These are phyloP conservation scores for Chlorophyllum brunneum DNA, from an alignment of 768 basidiomycete species.

Conservation along the genomic window DNA sequence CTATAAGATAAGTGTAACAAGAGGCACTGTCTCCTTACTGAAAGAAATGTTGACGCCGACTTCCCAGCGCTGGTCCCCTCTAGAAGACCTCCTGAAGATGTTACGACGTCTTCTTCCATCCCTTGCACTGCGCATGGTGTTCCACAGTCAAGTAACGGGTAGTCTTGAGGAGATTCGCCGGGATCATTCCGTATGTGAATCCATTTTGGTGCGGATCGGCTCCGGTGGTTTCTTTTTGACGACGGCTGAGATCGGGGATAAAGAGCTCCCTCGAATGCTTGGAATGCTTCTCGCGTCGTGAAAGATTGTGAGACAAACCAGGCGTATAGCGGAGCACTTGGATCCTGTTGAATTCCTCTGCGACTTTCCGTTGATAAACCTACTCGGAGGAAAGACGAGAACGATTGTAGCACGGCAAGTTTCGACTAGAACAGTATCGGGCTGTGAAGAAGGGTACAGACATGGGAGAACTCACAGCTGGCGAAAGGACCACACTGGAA, in stretches of 20 bases:
- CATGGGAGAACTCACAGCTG: conserved; percentile 42
- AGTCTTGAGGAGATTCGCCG: conserved; percentile 28
- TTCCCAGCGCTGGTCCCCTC: background rate
- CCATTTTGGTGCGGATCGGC: conserved; percentile 19
- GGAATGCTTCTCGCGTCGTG: conserved; percentile 43
- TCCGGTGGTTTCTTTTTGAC: background rate
- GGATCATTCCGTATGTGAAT: conserved; percentile 31
- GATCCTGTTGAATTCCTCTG: background rate
- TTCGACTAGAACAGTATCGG: conserved; percentile 53
- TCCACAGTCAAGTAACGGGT: conserved; percentile 6
- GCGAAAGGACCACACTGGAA: conserved; percentile 61
- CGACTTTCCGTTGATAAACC: background rate
- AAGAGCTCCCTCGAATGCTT: conserved; percentile 48
- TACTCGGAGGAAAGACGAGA: conserved; percentile 56
- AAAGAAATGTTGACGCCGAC: background rate
- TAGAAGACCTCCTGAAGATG: background rate
- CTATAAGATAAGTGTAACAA: background rate
- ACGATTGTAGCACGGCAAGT: conserved; percentile 68
- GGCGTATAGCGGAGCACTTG: conserved; percentile 30
- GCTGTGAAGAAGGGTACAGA: background rate
- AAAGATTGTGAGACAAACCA: conserved; percentile 72
- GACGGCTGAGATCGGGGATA: conserved; percentile 19
- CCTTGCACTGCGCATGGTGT: conserved; percentile 14
- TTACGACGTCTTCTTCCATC: conserved; percentile 9
- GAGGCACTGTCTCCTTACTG: conserved; percentile 6